Percentiles rank a stretch among this genome's conserved stretches.
Evolutionary conservation across 163 green algal genomes (phyloP).

Genomic region (Coccomyxa subellipsoidea): DNA sequence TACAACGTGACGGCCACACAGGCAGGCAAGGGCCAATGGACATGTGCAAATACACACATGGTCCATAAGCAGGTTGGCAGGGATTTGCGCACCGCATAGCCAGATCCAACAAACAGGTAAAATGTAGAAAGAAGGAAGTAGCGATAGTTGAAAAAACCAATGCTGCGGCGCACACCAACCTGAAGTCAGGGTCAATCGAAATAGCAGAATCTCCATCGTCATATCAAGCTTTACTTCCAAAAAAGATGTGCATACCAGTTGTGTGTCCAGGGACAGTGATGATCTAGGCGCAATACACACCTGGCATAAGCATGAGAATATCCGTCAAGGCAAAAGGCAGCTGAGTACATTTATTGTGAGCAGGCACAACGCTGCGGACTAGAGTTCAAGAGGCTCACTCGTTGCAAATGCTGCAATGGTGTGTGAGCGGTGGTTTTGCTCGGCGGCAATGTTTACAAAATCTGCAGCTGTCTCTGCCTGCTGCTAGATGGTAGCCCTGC

Average conservation of each 20-base stretch:
- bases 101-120: constrained; percentile 25
- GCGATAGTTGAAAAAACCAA: constrained; percentile 45
- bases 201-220: not conserved
- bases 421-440: constrained; percentile 19
- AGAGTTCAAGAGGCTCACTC: constrained; percentile 1
- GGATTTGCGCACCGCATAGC: constrained; percentile 11
- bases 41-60: too few relatives aligned
- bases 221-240: not conserved
- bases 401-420: constrained; percentile 29
- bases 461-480: not conserved
- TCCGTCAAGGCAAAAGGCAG: too few relatives aligned
- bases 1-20: too few relatives aligned
- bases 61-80: not conserved
- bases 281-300: constrained; percentile 27
- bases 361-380: too few relatives aligned
- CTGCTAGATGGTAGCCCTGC: constrained; percentile 15
- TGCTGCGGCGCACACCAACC: constrained; percentile 17
- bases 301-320: constrained; percentile 7
- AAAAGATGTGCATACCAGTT: constrained; percentile 17
- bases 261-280: constrained; percentile 42
- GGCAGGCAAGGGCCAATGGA: too few relatives aligned
- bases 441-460: constrained; percentile 19
- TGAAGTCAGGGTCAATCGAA: not conserved
- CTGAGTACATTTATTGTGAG: too few relatives aligned
- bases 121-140: constrained; percentile 49